Percentiles rank a stretch among this genome's conserved stretches.
phyloP scores from a whole-genome alignment of 2,329 filamentous ascomycete species.

The Fusarium longipes region DNA sequence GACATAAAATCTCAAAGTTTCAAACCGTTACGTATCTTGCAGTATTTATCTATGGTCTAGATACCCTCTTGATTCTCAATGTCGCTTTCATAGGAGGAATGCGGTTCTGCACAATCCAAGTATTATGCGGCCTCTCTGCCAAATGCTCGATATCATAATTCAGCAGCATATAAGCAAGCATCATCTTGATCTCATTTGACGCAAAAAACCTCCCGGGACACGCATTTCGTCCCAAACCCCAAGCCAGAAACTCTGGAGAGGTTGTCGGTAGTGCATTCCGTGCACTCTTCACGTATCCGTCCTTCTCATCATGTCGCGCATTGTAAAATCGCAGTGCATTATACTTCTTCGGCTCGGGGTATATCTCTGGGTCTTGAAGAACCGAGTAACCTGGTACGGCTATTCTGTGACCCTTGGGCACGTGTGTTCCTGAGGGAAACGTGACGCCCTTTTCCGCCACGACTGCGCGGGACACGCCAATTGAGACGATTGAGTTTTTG shows the following conservation, averaged over 20 bases:
- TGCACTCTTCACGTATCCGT: neutral
- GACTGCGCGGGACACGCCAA: neutral
- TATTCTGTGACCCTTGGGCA: constrained; percentile 4
- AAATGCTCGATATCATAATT: constrained; percentile 9
- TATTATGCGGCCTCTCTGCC: neutral
- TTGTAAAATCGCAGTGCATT: constrained; percentile 9
- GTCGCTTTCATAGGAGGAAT: constrained; percentile 15
- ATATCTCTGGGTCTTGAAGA: constrained; percentile 5
- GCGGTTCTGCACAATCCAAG: constrained; percentile 10
- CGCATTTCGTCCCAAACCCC: constrained; percentile 3
- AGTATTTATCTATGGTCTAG: neutral
- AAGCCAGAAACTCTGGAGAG: neutral
- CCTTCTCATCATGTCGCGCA: neutral
- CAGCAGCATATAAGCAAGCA: neutral
- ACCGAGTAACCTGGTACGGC: constrained; percentile 11
- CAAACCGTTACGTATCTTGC: neutral
- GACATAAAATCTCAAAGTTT: too few species aligned
- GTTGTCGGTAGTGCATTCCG: constrained; percentile 7
- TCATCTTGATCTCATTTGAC: constrained; percentile 5
- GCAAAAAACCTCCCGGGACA: constrained; percentile 15
- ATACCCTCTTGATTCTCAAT: neutral
- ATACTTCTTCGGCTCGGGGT: neutral
- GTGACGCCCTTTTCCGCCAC: constrained; percentile 3
- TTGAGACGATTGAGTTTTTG: constrained; percentile 4
- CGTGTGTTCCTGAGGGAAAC: constrained; percentile 5